These are phyloP conservation scores for Diaporthe ilicicola DNA, from an alignment of 2,329 filamentous ascomycete genomes.

Conservation along the genomic window DNA sequence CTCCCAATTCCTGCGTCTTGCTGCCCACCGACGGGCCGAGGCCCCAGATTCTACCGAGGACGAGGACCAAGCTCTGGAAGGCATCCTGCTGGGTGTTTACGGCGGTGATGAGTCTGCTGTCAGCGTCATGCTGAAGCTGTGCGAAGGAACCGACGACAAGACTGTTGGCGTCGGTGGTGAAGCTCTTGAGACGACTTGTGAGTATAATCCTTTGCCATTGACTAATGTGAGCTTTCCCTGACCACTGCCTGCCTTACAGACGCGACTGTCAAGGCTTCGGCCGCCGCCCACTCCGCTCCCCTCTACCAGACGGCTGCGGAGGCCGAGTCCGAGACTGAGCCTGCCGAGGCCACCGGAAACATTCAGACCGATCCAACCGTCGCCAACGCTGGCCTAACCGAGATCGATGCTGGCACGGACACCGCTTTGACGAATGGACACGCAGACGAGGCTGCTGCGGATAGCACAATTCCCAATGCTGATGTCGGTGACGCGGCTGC, in stretches of 20 bases:
- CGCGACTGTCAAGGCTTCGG: conserved; percentile 65
- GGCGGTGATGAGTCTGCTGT: conserved; percentile 80
- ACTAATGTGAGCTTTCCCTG: neutral
- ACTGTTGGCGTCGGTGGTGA: conserved; percentile 73
- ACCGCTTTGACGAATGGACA: conserved; percentile 48
- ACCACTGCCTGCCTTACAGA: conserved; percentile 50
- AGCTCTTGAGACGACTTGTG: conserved; percentile 76
- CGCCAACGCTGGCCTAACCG: conserved; percentile 72
- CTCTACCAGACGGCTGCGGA: conserved; percentile 43
- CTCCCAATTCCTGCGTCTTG: conserved; percentile 82
- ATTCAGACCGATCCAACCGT: conserved; percentile 71
- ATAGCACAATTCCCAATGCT: conserved; percentile 56
- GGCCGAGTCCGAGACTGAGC: conserved; percentile 44
- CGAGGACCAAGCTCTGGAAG: conserved; percentile 83
- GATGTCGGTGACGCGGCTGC: conserved; percentile 61
- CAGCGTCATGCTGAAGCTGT: conserved; percentile 78
- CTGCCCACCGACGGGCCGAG: conserved; percentile 77
- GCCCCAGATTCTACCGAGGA: conserved; percentile 71
- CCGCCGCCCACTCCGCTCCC: conserved; percentile 61
- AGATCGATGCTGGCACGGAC: conserved; percentile 64
- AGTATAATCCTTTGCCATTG: conserved; percentile 42
- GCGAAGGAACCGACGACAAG: conserved; percentile 74
- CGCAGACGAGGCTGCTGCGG: conserved; percentile 39
- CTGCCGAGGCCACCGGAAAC: conserved; percentile 39
- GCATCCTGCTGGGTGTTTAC: conserved; percentile 80